phyloP scores from a whole-genome alignment of 306 rosid genomes.

The Spatholobus suberectus region DNA sequence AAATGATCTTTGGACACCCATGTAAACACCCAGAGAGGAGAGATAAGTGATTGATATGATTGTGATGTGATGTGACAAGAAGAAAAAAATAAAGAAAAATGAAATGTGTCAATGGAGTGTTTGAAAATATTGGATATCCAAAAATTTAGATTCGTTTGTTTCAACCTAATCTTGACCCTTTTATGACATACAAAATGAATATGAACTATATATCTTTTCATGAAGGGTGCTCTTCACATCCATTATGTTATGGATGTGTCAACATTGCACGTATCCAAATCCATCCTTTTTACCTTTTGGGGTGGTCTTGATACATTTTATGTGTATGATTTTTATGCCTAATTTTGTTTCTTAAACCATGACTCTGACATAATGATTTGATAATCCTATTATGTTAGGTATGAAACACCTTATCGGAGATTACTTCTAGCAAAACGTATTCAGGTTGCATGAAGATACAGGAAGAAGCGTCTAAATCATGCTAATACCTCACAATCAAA shows the following conservation, averaged over 20 bases:
- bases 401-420: slow-evolving; percentile 86
- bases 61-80: too few relatives aligned
- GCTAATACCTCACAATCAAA: slow-evolving; percentile 36
- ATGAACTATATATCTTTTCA: background rate
- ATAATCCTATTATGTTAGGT: slow-evolving; percentile 42
- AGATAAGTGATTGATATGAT: too few relatives aligned
- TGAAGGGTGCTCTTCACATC: too few relatives aligned
- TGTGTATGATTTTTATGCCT: background rate
- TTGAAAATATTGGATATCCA: too few relatives aligned
- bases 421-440: slow-evolving; percentile 69
- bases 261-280: too few relatives aligned
- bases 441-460: slow-evolving; percentile 85
- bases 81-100: too few relatives aligned
- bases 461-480: slow-evolving; percentile 62
- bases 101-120: too few relatives aligned
- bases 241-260: too few relatives aligned
- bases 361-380: slow-evolving; percentile 5
- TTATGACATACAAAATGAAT: background rate
- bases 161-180: slow-evolving; percentile 11
- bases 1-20: too few relatives aligned
- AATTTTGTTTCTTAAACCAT: background rate
- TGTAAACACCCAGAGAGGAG: too few relatives aligned
- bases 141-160: too few relatives aligned
- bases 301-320: background rate
- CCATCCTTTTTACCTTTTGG: too few relatives aligned